These are phyloP conservation scores for peach (Prunus persica) DNA, from an alignment of 306 rosid species.

Conservation along the genomic window DNA sequence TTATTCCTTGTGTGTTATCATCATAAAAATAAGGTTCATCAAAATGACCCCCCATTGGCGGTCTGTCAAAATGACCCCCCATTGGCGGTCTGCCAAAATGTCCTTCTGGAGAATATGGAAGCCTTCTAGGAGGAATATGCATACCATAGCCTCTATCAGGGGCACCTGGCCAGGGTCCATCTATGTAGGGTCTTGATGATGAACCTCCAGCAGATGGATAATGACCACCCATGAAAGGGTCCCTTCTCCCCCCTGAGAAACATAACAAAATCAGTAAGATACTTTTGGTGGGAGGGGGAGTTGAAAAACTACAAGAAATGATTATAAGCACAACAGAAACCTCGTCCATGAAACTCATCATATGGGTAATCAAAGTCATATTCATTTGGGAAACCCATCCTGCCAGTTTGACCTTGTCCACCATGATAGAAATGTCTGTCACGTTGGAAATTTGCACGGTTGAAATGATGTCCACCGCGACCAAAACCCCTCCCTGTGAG, in stretches of 20 bases:
- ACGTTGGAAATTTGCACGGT: slow-evolving; percentile 42
- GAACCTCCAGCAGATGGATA: slow-evolving; percentile 44
- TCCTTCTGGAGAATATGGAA: slow-evolving; percentile 51
- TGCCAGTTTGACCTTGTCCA: slow-evolving; percentile 48
- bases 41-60: slow-evolving; percentile 47
- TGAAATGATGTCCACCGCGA: slow-evolving; percentile 41
- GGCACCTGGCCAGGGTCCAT: slow-evolving; percentile 50
- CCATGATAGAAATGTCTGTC: slow-evolving; percentile 43
- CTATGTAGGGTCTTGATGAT: slow-evolving; percentile 41
- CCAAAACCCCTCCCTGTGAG: slow-evolving; percentile 55
- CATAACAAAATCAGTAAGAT: background rate
- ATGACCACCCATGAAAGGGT: slow-evolving; percentile 42
- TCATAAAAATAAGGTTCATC: slow-evolving; percentile 52
- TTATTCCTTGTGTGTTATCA: slow-evolving; percentile 51
- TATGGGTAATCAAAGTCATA: slow-evolving; percentile 29
- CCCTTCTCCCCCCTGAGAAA: slow-evolving; percentile 51
- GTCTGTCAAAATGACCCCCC: slow-evolving; percentile 50
- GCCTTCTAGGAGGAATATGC: slow-evolving; percentile 52
- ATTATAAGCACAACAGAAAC: slow-evolving; percentile 27
- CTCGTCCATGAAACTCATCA: slow-evolving; percentile 51
- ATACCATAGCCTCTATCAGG: slow-evolving; percentile 49
- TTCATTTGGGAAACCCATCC: slow-evolving; percentile 39
- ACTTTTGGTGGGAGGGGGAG: background rate
- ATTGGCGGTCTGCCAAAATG: slow-evolving; percentile 42
- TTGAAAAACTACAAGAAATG: slow-evolving; percentile 5